A percentile compares a stretch with the other conserved stretches of the same genome.
phyloP scores from a whole-genome alignment of 331 rosid species.

The Acacia concinna region DNA sequence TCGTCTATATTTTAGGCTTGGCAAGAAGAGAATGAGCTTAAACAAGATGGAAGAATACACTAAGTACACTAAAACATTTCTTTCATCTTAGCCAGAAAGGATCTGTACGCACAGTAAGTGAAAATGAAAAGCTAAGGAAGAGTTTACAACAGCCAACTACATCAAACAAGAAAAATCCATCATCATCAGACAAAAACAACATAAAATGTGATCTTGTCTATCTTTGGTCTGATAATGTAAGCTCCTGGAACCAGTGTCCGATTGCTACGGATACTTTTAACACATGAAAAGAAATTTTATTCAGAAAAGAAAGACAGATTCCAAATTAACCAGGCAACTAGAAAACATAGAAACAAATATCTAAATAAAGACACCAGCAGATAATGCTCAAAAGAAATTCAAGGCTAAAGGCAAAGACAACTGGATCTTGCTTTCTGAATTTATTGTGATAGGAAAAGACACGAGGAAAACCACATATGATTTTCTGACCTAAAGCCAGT shows the following conservation, averaged over 20 bases:
- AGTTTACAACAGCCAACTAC: background rate
- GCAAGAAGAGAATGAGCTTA: background rate
- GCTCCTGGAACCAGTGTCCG: background rate
- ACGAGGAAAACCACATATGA: background rate
- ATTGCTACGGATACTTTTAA: background rate
- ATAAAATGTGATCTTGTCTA: background rate
- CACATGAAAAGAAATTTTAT: background rate
- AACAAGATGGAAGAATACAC: background rate
- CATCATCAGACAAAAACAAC: background rate
- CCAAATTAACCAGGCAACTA: slow-evolving; percentile 3
- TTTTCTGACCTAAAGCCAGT: background rate
- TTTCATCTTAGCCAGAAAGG: background rate
- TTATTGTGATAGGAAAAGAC: background rate
- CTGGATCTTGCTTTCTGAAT: background rate
- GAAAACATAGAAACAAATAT: background rate
- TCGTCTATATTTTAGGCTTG: background rate
- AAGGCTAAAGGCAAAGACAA: background rate
- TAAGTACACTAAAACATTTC: background rate
- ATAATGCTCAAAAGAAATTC: background rate
- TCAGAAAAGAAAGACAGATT: background rate
- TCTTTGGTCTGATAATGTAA: background rate
- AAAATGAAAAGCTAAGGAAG: background rate
- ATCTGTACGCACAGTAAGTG: background rate
- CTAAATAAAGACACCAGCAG: background rate
- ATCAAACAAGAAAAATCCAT: background rate